phyloP scores from a whole-genome alignment of 441 rosid species.

The Metrosideros polymorpha region DNA sequence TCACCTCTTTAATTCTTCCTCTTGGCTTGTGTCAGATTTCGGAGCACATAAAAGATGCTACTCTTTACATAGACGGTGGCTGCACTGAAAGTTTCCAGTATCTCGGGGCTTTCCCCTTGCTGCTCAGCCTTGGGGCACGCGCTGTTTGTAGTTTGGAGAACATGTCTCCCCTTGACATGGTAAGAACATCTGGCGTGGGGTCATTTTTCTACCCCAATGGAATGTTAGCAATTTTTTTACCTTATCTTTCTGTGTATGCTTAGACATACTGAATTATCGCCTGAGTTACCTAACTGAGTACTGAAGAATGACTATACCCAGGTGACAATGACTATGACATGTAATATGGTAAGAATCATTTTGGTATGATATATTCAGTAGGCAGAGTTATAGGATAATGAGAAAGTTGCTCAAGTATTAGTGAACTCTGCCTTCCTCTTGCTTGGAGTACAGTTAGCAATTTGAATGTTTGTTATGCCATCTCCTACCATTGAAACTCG shows the following conservation, averaged over 20 bases:
- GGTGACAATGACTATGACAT: neutral
- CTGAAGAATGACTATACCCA: neutral
- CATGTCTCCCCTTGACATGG: slow-evolving; percentile 62
- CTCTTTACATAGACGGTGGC: slow-evolving; percentile 77
- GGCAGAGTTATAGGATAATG: neutral
- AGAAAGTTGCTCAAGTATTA: neutral
- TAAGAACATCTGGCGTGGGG: slow-evolving; percentile 16
- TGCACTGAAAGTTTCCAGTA: slow-evolving; percentile 87
- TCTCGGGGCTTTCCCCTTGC: slow-evolving; percentile 68
- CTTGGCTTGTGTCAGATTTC: slow-evolving; percentile 35
- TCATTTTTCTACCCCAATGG: no score
- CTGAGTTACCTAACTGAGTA: neutral
- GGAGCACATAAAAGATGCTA: slow-evolving; percentile 56
- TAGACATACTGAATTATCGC: neutral
- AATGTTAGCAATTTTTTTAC: neutral
- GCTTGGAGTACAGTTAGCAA: neutral
- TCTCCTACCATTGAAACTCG: neutral
- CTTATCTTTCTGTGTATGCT: neutral
- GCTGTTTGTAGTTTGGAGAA: slow-evolving; percentile 80
- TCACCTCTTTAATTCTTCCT: neutral
- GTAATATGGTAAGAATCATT: neutral
- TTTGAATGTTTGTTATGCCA: neutral
- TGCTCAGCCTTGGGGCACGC: slow-evolving; percentile 61
- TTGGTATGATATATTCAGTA: neutral
- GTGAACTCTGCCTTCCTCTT: neutral